Conservation (phyloP, 2,329 filamentous ascomycete genomes). For the Alternaria gansuensis region DNA sequence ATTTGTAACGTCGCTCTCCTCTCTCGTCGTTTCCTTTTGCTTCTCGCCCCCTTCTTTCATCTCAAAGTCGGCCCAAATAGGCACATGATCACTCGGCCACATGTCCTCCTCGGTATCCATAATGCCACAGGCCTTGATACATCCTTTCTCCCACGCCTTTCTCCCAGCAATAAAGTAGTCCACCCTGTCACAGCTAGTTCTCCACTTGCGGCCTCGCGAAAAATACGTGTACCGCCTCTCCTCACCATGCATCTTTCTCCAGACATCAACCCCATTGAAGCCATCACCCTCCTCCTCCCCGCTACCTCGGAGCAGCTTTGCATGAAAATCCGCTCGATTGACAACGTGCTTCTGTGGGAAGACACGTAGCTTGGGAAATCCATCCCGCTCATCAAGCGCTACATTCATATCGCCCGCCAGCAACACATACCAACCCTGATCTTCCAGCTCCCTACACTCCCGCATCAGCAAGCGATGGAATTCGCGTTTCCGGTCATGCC, state of each 20-base stretch:
- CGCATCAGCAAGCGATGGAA: slow-evolving; percentile 59
- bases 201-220: slow-evolving; percentile 57
- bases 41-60: background rate
- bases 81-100: slow-evolving; percentile 64
- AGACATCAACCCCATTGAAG: slow-evolving; percentile 57
- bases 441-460: slow-evolving; percentile 57
- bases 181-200: slow-evolving; percentile 63
- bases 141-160: slow-evolving; percentile 51
- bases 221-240: slow-evolving; percentile 62
- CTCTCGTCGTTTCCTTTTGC: background rate
- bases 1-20: background rate
- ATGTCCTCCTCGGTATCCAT: slow-evolving; percentile 56
- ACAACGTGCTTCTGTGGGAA: slow-evolving; percentile 59
- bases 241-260: slow-evolving; percentile 56
- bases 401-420: slow-evolving; percentile 65
- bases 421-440: slow-evolving; percentile 56
- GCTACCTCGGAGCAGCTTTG: slow-evolving; percentile 55
- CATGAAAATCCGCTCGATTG: slow-evolving; percentile 62
- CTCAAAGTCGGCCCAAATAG: slow-evolving; percentile 55
- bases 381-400: slow-evolving; percentile 56
- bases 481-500: slow-evolving; percentile 62
- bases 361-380: slow-evolving; percentile 58
- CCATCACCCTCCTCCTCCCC: slow-evolving; percentile 22
- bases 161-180: slow-evolving; percentile 61
- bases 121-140: slow-evolving; percentile 53